These are phyloP conservation scores for Exutisphaerella laricina DNA, from an alignment of 2,329 filamentous ascomycete species.

Conservation along the genomic window DNA sequence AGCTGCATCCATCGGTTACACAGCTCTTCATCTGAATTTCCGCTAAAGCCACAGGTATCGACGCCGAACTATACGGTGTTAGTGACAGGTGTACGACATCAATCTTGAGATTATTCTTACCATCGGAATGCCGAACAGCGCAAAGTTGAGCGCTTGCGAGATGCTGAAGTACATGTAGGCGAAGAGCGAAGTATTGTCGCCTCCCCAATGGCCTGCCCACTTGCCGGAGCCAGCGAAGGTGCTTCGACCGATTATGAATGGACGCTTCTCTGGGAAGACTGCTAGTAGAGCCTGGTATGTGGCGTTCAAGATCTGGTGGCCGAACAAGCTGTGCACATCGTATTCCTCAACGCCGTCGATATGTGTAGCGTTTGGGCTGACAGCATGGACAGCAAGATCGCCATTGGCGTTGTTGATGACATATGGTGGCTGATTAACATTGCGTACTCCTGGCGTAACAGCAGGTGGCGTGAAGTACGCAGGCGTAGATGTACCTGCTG, in stretches of 20 bases:
- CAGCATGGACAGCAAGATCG: conserved; percentile 65
- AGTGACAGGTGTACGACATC: too few relatives aligned
- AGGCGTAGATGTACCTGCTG: conserved; percentile 17
- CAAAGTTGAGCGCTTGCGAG: conserved; percentile 69
- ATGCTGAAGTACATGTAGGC: conserved; percentile 71
- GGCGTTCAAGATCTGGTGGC: conserved; percentile 68
- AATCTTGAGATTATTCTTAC: conserved; percentile 13
- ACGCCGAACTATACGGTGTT: conserved; percentile 53
- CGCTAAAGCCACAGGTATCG: conserved; percentile 65
- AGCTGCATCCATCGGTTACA: conserved; percentile 67
- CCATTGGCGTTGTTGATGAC: conserved; percentile 50
- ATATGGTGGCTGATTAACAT: conserved; percentile 31
- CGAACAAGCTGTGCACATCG: conserved; percentile 76
- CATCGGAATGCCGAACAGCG: conserved; percentile 71
- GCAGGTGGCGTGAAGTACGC: conserved; percentile 19
- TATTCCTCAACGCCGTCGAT: conserved; percentile 69
- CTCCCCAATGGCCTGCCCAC: conserved; percentile 77
- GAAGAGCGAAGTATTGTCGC: conserved; percentile 65
- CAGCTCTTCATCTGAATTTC: conserved; percentile 62
- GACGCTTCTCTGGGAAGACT: conserved; percentile 62
- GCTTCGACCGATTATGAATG: conserved; percentile 77
- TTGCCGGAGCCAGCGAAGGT: conserved; percentile 73
- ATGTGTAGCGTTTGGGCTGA: conserved; percentile 73
- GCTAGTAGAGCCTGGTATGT: conserved; percentile 66
- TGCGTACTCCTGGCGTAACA: conserved; percentile 26